These are phyloP conservation scores for Saturnispora sekii DNA, from an alignment of 805 yeast species.

Conservation along the genomic window DNA sequence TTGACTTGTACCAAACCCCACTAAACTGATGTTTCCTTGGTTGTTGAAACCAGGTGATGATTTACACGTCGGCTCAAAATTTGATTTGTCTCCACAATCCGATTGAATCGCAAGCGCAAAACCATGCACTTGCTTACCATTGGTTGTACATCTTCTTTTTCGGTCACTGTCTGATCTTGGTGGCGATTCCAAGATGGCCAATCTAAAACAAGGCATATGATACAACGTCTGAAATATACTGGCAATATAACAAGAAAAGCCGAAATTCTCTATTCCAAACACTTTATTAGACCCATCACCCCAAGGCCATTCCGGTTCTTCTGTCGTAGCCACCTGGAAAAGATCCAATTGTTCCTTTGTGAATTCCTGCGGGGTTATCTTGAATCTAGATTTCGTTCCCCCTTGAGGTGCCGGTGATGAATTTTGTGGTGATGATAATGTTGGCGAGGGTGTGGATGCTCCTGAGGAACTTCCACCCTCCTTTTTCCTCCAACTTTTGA, in stretches of 20 bases:
- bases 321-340: too few relatives aligned
- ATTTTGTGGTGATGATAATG: not conserved
- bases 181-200: slow-evolving; percentile 42
- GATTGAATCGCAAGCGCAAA: slow-evolving; percentile 19
- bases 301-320: slow-evolving; percentile 30
- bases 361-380: too few relatives aligned
- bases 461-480: not conserved
- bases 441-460: not conserved
- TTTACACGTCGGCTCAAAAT: not conserved
- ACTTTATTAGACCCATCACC: slow-evolving; percentile 65
- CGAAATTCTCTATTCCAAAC: slow-evolving; percentile 78
- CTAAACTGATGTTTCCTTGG: slow-evolving; percentile 37
- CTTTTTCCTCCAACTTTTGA: slow-evolving; percentile 1
- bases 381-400: too few relatives aligned
- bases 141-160: slow-evolving; percentile 31
- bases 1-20: slow-evolving; percentile 32
- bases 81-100: not conserved
- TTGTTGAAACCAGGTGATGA: slow-evolving; percentile 24
- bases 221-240: slow-evolving; percentile 84
- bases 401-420: not conserved
- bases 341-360: too few relatives aligned
- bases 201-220: slow-evolving; percentile 62
- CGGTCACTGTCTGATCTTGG: slow-evolving; percentile 25
- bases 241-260: slow-evolving; percentile 91
- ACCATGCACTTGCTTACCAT: slow-evolving; percentile 34